Conservation (phyloP, 208 protist species). For the Acanthamoeba sp. region DNA sequence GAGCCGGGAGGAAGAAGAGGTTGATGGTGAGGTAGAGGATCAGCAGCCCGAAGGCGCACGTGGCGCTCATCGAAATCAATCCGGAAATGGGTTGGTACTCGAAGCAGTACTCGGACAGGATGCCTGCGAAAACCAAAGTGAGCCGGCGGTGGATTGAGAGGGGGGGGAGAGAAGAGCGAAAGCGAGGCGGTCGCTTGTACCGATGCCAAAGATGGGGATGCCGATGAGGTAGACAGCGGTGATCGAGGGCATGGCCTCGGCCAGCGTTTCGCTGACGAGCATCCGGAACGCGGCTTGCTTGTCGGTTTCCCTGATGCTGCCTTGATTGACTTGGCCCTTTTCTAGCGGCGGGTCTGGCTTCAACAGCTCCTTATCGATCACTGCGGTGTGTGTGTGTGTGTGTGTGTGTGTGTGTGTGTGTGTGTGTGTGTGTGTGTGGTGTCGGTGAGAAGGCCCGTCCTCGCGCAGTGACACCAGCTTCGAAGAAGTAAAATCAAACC, state of each 20-base stretch:
- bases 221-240: constrained; percentile 23
- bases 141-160: no score
- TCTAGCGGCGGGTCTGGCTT: not conserved
- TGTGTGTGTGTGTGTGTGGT: no score
- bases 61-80: not conserved
- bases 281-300: not conserved
- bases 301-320: not conserved
- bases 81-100: constrained; percentile 1
- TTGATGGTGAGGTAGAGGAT: constrained; percentile 25
- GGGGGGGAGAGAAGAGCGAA: not conserved
- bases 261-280: constrained; percentile 7
- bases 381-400: not conserved
- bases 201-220: constrained; percentile 46
- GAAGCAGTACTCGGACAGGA: constrained; percentile 27
- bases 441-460: not conserved
- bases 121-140: no score
- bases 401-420: not conserved
- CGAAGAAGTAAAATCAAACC: not conserved
- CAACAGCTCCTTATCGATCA: constrained; percentile 43
- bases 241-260: constrained; percentile 61
- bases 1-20: constrained; percentile 25
- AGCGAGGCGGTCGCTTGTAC: not conserved
- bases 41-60: not conserved
- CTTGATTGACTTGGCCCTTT: not conserved
- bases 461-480: not conserved